Evolutionary conservation across 129 eudicot genomes (phyloP), one percentile per base, ranked within the genome.

Genomic region (Scalesia atractyloides): DNA sequence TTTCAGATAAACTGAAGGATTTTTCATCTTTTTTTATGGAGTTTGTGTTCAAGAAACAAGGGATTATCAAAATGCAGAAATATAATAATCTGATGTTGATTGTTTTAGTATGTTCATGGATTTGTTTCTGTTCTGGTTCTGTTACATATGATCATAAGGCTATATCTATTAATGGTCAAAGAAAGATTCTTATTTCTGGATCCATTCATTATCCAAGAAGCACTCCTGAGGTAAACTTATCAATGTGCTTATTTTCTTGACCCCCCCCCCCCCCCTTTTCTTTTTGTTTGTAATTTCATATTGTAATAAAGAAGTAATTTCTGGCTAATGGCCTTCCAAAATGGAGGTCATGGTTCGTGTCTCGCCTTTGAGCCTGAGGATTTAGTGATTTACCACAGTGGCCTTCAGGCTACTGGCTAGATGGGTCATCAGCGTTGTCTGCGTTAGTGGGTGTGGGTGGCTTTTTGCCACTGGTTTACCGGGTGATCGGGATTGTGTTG

Each of bases 171-270:
- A 95, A 91, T 88, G 99, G 99, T 36, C 86, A 83, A 37, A 85
- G 95, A 58, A 91, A 84, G 73, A 95, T 95, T 68, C 97, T 95
- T 57, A 74, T 95, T 70, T 95, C 99, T 84, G 99, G 99, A 66
- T 95, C 99, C 76, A 95, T 95, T 88, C 99, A 95, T 86, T 95
- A 95, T 48, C 99, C 99, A 56, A 82, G 99, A 69, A 95, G 99
- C 79, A 91, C 99, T 15, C 99, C 99, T 62, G 97, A 95, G 97
- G 99, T 95, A 88, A 48, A 18, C 24, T 46, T 20, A 41, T 69
- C 74, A 89, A 80, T 84, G 83, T 76, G 79, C 73, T 76, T 48
- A 14, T 39, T 48, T 17, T 61, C 0, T 75, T 49, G 15, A 56
- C 5, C 16, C 30, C 46, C 52, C 20, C 34, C 34, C 34, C 34